Evolutionary conservation across 2,329 filamentous ascomycete species (phyloP), one percentile per base, ranked within the genome.

Genomic region (Fusarium poae): DNA sequence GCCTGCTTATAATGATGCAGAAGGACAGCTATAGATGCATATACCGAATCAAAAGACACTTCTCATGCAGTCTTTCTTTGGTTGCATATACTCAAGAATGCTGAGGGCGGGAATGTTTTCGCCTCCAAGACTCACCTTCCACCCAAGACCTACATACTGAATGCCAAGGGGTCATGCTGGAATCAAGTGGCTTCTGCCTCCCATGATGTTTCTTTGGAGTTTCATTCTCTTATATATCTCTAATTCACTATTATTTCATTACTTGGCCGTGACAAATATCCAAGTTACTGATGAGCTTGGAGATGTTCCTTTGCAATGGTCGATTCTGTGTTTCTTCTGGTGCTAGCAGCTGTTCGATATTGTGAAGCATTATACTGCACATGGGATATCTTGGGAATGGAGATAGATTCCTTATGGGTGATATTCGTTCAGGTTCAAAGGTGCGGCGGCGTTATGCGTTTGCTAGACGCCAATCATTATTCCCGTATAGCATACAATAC

Each of bases 361-460:
- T 32, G 3, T 9, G 5, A 12, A 11, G 5, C 9, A 8, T 9
- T 34, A 5, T 16, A 21, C 11, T 32, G 4, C 11, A 4, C 11
- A 18, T 29, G n/a, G 11, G 0, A 46, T 13, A 23, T 23, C 15
- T 18, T 9, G 53, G 52, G 53, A 70, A 58, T 67, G 40, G 18
- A 39, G 10, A 52, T 25, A 27, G 49, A 55, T 57, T 58, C 52
- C 66, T 52, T 42, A 48, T 58, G 25, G 40, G 21, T 37, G n/a
- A 35, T 29, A 52, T 43, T n/a, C n/a, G 13, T 32, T 30, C 44
- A 54, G 53, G 29, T 51, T 40, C 50, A 23, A 27, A 35, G 25
- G 43, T 40, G 32, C 40, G 57, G 32, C 40, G 57, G 62, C 52
- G 62, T 69, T 57, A 63, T 56, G 52, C 62, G 49, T 67, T 68